Evolutionary conservation across 2,329 filamentous ascomycete species (phyloP).

Genomic region (Seiridium cupressi): DNA sequence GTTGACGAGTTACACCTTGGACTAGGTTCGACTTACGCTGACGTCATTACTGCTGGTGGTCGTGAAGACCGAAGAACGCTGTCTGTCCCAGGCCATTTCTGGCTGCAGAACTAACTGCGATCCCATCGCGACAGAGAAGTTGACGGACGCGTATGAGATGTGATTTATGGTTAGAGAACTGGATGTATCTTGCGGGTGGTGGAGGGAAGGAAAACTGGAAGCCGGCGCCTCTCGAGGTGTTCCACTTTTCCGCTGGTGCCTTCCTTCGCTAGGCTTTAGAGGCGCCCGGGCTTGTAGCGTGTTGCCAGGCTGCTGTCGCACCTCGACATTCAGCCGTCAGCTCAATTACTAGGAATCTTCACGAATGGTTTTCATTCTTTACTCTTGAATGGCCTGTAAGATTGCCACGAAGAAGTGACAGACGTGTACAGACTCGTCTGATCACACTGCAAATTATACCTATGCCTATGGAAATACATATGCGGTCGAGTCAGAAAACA

Average conservation of each 20-base stretch:
- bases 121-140: background rate
- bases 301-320: background rate
- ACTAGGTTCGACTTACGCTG: background rate
- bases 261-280: background rate
- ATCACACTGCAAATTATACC: no score
- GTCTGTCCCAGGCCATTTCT: background rate
- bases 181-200: background rate
- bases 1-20: background rate
- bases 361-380: no score
- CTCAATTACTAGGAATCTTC: no score
- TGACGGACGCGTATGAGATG: background rate
- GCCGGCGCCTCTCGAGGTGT: background rate
- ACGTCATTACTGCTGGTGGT: background rate
- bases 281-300: background rate
- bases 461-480: no score
- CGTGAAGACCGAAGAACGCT: background rate
- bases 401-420: no score
- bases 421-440: no score
- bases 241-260: background rate
- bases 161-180: background rate
- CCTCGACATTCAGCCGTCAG: no score
- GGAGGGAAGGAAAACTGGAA: background rate
- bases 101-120: background rate
- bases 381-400: no score
- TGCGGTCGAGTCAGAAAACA: no score